Evolutionary conservation across 1,139 yeast species (phyloP).

Genomic region (Candida glucosophila): DNA sequence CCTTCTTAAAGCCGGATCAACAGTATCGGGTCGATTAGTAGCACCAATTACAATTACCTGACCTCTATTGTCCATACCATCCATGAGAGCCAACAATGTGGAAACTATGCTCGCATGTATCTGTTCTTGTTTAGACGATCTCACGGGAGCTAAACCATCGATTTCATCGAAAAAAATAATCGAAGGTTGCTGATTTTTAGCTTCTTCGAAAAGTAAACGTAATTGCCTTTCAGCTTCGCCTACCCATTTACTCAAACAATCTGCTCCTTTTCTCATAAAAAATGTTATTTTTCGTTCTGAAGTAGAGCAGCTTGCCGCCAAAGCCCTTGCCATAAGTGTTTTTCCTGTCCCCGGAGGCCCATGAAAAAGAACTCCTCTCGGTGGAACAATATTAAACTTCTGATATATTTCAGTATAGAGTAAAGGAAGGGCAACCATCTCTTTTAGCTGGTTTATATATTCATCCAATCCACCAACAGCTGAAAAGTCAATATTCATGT

Average conservation of each 20-base stretch:
- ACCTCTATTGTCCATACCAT: constrained; percentile 96
- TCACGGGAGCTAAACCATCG: constrained; percentile 95
- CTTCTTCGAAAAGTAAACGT: constrained; percentile 86
- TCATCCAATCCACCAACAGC: constrained; percentile 90
- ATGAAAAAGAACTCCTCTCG: constrained; percentile 94
- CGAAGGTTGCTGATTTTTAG: constrained; percentile 91
- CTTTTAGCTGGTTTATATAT: constrained; percentile 86
- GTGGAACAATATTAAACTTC: constrained; percentile 88
- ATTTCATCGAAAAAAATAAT: constrained; percentile 95
- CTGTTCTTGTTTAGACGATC: constrained; percentile 95
- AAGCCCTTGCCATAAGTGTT: constrained; percentile 94
- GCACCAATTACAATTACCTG: constrained; percentile 98
- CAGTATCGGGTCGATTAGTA: constrained; percentile 94
- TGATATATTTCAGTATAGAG: constrained; percentile 91
- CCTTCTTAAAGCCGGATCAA: constrained; percentile 93
- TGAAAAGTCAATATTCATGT: constrained; percentile 83
- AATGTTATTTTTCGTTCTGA: constrained; percentile 80
- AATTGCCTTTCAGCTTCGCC: constrained; percentile 98
- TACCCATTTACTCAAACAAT: constrained; percentile 95
- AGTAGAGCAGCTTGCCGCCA: constrained; percentile 90
- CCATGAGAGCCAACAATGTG: constrained; percentile 90
- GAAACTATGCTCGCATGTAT: constrained; percentile 97
- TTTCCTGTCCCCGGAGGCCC: constrained; percentile 99
- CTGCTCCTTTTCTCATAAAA: constrained; percentile 98
- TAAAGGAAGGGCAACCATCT: constrained; percentile 93